Base-by-base conservation (phyloP, 805 yeast genomes). In the Debaryomyces hansenii region DNA sequence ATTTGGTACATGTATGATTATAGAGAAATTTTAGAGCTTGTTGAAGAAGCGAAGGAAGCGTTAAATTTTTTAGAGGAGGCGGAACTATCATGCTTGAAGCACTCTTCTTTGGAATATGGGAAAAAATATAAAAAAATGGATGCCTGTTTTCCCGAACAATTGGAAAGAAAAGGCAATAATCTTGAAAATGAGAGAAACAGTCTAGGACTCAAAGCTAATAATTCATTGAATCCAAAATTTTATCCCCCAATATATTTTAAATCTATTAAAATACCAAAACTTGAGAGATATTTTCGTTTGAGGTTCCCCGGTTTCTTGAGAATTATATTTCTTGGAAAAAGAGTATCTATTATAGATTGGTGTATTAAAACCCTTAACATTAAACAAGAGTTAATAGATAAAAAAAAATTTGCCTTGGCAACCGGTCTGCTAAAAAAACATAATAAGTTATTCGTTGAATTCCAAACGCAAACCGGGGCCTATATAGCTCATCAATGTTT, bases 401-500 rank as follows among this genome's bases (percentile, higher is more conserved):
- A 32, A 20, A 57, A 52, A 48, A 62, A 61, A 47, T 37, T 37
- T 12, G 28, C 38, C 3, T 41, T 57, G 28, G 37, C 57, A 1
- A 47, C 57, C 6, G 66, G 55, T 11, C 47, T 54, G 20, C 58
- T 61, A 28, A 47, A 41, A 7, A 63, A 59, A 29, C 53, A 56
- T 46, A 71, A 72, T 42, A 80, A 78, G 47, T 79, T 80, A 0
- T 85, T 90, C 51, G 67, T 90, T 15, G 79, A 79, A 54, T 90
- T 90, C 60, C 69, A 75, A 28, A 69, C 74, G 5, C 79, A 78
- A 29, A 55, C 72, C 3, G 78, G 83, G 1, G 84, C 91, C 0
- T 82, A 82, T 49, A 70, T 85, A 27, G 83, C 88, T 0, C 80
- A 78, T 42, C 90, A 88, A 56, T 62, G 84, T 2, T 59, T 82